Base-by-base conservation (phyloP, 1,139 yeast genomes). In the Geotrichum restrictum region DNA sequence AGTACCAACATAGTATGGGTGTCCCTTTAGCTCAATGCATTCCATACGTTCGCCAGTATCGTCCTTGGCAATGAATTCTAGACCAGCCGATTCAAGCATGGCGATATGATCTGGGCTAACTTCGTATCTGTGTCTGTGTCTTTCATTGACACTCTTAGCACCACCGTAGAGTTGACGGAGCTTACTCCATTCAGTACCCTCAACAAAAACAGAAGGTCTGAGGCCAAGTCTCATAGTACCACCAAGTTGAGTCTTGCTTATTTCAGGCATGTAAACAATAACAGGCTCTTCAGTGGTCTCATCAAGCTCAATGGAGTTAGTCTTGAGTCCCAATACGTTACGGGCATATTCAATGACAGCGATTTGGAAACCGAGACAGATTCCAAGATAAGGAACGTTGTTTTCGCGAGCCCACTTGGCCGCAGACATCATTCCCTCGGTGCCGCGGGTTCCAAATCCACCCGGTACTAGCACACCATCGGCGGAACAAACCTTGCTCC, bases 141-240 rank as follows among this genome's bases (percentile, higher is more conserved):
- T 88, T 75, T 93, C 99, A 60, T 77, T 76, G 50, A 91, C 94
- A 46, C 78, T 74, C 6, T 75, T 77, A 33, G 79, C 77, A 56
- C 81, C 82, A 53, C 95, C 95, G 69, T 94, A 93, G 55, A 94
- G 78, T 72, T 82, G 79, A 70, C 88, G 83, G 65, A 93, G 80
- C 59, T 76, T 79, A 52, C 93, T 81, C 81, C 83, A 77, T 62
- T 85, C 83, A 44, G 88, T 72, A 59, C 76, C 82, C 13, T 74
- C 74, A 65, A 82, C 85, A 77, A 94, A 94, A 62, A 79, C 80
- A 46, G 98, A 88, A 61, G 91, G 82, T 71, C 96, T 88, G 60
- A 88, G 78, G 64, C 99, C 99, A 63, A 94, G 80, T 76, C 99
- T 84, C 99, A 94, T 94, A 53, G 98, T 93, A 63, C 99, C 99